Percentiles rank a stretch among this genome's conserved stretches.
phyloP scores from a whole-genome alignment of 176 grass and related monocot genomes.

The Aegilops bicornis region DNA sequence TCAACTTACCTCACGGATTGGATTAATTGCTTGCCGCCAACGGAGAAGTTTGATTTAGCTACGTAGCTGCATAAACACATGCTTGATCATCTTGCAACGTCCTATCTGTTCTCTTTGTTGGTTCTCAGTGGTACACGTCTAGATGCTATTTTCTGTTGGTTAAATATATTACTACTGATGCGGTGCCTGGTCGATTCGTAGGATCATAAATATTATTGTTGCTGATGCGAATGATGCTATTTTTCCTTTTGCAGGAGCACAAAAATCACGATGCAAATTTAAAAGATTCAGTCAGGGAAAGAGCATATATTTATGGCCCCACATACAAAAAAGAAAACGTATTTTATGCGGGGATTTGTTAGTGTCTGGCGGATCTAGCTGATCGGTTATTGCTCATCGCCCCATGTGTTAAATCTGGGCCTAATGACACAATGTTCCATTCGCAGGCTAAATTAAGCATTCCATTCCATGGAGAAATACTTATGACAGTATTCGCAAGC shows the following conservation, averaged over 20 bases:
- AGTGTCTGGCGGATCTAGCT: neutral
- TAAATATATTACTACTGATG: neutral
- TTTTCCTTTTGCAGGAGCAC: neutral
- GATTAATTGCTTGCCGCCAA: too few species aligned
- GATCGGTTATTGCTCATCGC: neutral
- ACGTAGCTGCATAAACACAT: neutral
- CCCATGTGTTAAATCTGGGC: neutral
- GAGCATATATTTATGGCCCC: neutral
- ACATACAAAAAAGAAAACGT: too few species aligned
- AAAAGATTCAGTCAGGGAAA: neutral
- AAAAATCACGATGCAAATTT: neutral
- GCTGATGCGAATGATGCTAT: neutral
- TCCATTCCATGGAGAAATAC: neutral
- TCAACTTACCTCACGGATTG: too few species aligned
- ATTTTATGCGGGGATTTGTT: too few species aligned
- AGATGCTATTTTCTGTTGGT: neutral
- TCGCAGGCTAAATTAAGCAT: neutral
- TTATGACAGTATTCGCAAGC: neutral
- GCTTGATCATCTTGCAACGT: neutral
- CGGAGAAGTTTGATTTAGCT: too few species aligned
- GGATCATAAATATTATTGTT: neutral
- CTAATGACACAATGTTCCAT: neutral
- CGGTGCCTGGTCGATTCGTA: neutral
- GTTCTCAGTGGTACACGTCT: neutral
- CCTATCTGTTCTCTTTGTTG: too few species aligned